phyloP scores from a whole-genome alignment of 1,139 yeast species.

The Magnusiomyces paraingens region DNA sequence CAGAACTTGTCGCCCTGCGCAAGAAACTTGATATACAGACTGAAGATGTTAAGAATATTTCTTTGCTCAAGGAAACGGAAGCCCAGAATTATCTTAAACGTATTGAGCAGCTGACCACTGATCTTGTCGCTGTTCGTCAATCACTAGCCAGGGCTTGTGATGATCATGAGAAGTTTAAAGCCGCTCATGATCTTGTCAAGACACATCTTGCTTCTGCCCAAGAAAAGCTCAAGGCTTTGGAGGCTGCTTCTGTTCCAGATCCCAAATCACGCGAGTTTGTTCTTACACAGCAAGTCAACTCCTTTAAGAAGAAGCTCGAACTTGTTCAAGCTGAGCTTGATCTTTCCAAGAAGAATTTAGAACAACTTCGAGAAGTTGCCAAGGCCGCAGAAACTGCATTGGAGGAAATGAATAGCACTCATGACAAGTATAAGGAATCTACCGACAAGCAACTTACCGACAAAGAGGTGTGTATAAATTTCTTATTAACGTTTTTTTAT shows the following conservation, averaged over 20 bases:
- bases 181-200: conserved; percentile 15
- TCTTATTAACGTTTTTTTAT: conserved; percentile 14
- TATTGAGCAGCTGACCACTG: conserved; percentile 50
- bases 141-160: conserved; percentile 39
- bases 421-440: conserved; percentile 38
- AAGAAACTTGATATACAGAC: conserved; percentile 47
- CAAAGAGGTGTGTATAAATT: conserved; percentile 34
- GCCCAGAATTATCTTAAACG: conserved; percentile 54
- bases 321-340: conserved; percentile 42
- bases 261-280: conserved; percentile 14
- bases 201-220: conserved; percentile 26
- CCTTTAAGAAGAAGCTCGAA: conserved; percentile 38
- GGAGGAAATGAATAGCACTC: conserved; percentile 37
- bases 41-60: conserved; percentile 24
- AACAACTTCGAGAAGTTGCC: conserved; percentile 47
- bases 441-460: conserved; percentile 37
- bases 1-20: conserved; percentile 40
- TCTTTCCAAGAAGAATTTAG: conserved; percentile 42
- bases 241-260: conserved; percentile 4
- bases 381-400: conserved; percentile 46
- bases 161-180: conserved; percentile 27
- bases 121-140: conserved; percentile 33
- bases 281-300: conserved; percentile 30
- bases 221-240: conserved; percentile 8
- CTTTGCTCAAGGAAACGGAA: conserved; percentile 26